phyloP scores from a whole-genome alignment of 306 rosid genomes.

The Casuarina cunninghamiana region DNA sequence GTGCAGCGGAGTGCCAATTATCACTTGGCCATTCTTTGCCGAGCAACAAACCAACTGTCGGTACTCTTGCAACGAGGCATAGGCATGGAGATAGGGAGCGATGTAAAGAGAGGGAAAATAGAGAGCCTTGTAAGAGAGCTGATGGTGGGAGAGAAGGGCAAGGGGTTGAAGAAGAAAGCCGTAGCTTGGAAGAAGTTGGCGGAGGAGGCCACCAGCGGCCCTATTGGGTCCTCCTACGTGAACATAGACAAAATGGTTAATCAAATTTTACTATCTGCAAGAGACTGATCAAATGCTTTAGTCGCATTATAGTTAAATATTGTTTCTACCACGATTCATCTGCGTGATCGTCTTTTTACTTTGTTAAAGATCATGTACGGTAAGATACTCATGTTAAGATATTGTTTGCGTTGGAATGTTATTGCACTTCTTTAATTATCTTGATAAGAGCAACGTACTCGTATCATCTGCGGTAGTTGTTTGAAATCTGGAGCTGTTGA shows the following conservation, averaged over 20 bases:
- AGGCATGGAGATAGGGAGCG: slow-evolving; percentile 63
- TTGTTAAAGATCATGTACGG: too few relatives aligned
- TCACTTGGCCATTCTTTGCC: slow-evolving; percentile 73
- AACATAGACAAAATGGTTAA: slow-evolving; percentile 35
- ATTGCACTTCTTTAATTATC: too few relatives aligned
- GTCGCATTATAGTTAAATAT: too few relatives aligned
- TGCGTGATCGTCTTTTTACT: too few relatives aligned
- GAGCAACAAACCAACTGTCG: slow-evolving; percentile 80
- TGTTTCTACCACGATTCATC: too few relatives aligned
- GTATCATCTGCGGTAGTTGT: too few relatives aligned
- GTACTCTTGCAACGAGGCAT: slow-evolving; percentile 48
- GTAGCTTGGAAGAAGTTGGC: slow-evolving; percentile 52
- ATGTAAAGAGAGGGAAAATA: slow-evolving; percentile 40
- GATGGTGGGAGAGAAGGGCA: slow-evolving; percentile 59
- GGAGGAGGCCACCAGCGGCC: slow-evolving; percentile 15
- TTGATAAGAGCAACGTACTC: too few relatives aligned
- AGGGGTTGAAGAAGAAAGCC: slow-evolving; percentile 47
- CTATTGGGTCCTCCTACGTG: slow-evolving; percentile 38
- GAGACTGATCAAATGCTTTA: background rate
- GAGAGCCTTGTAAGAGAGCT: slow-evolving; percentile 52
- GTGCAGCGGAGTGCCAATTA: slow-evolving; percentile 59
- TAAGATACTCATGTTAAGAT: too few relatives aligned
- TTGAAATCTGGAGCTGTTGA: too few relatives aligned
- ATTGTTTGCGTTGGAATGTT: too few relatives aligned
- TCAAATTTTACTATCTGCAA: slow-evolving; percentile 24